Base-by-base conservation (phyloP, 164 flowering plant species). In the Amborella trichopoda region DNA sequence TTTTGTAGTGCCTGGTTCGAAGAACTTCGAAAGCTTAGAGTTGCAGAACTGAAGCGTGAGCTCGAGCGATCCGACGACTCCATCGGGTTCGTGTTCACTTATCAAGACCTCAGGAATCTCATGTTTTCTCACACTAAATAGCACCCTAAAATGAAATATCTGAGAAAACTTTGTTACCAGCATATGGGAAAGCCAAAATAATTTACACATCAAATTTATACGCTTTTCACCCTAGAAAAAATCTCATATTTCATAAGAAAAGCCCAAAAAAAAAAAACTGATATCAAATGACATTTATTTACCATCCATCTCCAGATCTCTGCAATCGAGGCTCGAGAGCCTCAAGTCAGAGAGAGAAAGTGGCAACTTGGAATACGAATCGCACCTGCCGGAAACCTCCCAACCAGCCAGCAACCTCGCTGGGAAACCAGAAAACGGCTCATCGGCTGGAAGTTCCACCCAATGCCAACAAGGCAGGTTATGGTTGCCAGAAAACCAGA, bases 21-120 rank as follows among this genome's bases (percentile, higher is more conserved):
- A 44, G 94, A 82, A 66, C 75, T 89, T 28, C 60, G 79, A 44
- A 77, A 73, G 63, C 67, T 60, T 48, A 68, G 94, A 40, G 74
- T 85, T 48, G 77, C 57, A 19, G 90, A 82, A 58, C 40, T 89
- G 57, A 78, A 58, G 60, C 68, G 57, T 24, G 84, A 77, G 54
- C 58, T 89, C 49, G 88, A 75, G 68, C 63, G 52, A 46, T 80
- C 95, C 13, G 87, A 85, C 28, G 81, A 68, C 56, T 78, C 93
- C 38, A 89, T 84, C 47, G 95, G 86, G 96, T 88, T 10, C 6
- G 55, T 53, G 4, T 42, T 36, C 2, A 2, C 8, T 41, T n/a
- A n/a, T n/a, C n/a, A n/a, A n/a, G n/a, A n/a, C n/a, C n/a, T n/a
- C n/a, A n/a, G n/a, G n/a, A n/a, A n/a, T n/a, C n/a, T n/a, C n/a